Percentiles rank a stretch among this genome's conserved stretches.
Evolutionary conservation across 2,329 filamentous ascomycete species (phyloP).

Genomic region (Colletotrichum noveboracense): DNA sequence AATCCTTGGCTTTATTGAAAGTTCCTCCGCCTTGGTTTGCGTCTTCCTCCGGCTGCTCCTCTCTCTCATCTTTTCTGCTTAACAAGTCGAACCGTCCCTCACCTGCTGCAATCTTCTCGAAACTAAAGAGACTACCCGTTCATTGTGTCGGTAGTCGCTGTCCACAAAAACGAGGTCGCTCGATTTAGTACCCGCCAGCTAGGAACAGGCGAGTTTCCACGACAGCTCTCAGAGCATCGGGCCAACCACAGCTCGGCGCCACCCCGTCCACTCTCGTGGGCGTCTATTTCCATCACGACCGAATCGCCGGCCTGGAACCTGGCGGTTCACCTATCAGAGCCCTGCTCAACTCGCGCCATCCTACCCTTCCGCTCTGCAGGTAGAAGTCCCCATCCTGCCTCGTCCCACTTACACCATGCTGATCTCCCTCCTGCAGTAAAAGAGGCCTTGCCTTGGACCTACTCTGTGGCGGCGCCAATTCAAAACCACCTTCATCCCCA

Average conservation of each 20-base stretch:
- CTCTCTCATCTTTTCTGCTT: not conserved
- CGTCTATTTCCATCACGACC: conserved; percentile 48
- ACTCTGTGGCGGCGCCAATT: conserved; percentile 43
- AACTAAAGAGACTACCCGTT: not conserved
- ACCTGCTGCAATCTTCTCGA: not conserved
- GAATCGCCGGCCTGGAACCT: conserved; percentile 44
- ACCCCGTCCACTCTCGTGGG: conserved; percentile 39
- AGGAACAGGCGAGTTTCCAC: conserved; percentile 1
- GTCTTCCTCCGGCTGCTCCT: not conserved
- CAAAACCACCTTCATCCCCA: conserved; percentile 58
- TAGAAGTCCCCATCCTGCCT: conserved; percentile 40
- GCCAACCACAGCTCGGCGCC: conserved; percentile 33
- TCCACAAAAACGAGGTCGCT: not conserved
- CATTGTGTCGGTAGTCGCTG: not conserved
- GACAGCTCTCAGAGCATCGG: conserved; percentile 16
- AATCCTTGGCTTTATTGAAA: conserved; percentile 1
- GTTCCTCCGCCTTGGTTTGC: not conserved
- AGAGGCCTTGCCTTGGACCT: conserved; percentile 4
- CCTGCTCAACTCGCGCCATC: conserved; percentile 24
- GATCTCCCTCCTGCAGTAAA: conserved; percentile 40
- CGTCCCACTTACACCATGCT: conserved; percentile 35
- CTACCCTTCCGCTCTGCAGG: conserved; percentile 27
- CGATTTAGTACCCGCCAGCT: not conserved
- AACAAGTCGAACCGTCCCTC: not conserved
- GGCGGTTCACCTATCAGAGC: conserved; percentile 51